Conservation (phyloP, 257 asterid species). For the Ophiorrhiza pumila region DNA sequence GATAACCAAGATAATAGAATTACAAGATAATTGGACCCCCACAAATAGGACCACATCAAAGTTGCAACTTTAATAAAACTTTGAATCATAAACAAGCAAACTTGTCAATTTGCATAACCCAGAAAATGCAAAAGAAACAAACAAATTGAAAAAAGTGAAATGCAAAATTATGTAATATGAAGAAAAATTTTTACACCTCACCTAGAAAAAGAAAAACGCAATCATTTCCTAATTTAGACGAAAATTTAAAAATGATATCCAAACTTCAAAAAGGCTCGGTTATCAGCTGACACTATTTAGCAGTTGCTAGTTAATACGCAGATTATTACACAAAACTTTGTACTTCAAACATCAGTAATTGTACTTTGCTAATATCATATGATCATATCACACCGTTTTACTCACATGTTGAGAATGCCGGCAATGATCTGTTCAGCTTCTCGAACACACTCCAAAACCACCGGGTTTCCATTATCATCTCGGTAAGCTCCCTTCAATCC, state of each 20-base stretch:
- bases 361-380: background rate
- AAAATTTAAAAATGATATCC: background rate
- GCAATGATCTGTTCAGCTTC: constrained; percentile 93
- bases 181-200: background rate
- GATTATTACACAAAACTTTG: background rate
- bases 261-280: background rate
- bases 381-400: background rate
- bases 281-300: background rate
- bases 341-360: background rate
- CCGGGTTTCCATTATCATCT: constrained; percentile 91
- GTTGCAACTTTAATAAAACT: constrained; percentile 19
- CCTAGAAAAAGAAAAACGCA: too few relatives aligned
- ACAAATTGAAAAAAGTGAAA: background rate
- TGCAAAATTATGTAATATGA: too few relatives aligned
- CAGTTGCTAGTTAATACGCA: background rate
- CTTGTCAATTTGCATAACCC: background rate
- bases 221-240: background rate
- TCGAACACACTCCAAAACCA: constrained; percentile 91
- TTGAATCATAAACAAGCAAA: background rate
- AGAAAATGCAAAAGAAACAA: background rate
- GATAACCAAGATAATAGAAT: constrained; percentile 23
- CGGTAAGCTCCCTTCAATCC: constrained; percentile 80
- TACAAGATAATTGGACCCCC: constrained; percentile 29
- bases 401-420: constrained; percentile 72
- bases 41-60: constrained; percentile 29